These are phyloP conservation scores for Anisodus tanguticus DNA, from an alignment of 257 asterid genomes.

Conservation along the genomic window DNA sequence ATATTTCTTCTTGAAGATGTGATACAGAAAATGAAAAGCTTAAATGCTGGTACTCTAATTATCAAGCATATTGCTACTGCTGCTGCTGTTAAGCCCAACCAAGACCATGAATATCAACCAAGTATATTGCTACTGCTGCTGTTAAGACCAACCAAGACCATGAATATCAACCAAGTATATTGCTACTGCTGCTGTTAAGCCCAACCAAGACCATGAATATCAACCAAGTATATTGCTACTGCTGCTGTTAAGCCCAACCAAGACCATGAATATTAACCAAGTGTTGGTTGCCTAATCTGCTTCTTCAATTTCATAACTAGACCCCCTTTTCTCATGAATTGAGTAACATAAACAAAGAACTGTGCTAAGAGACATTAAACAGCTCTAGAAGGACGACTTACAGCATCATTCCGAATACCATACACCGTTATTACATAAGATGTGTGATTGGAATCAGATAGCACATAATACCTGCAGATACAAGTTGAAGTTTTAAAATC, in stretches of 20 bases:
- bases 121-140: background rate
- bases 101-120: background rate
- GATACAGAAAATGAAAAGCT: conserved; percentile 18
- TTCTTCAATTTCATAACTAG: background rate
- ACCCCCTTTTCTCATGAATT: background rate
- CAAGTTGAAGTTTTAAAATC: background rate
- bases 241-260: conserved; percentile 16
- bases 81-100: conserved; percentile 17
- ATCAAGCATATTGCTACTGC: background rate
- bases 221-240: background rate
- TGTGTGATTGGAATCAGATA: conserved; percentile 76
- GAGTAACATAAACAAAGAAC: conserved; percentile 5
- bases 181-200: conserved; percentile 3
- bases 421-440: conserved; percentile 75
- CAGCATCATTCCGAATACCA: conserved; percentile 69
- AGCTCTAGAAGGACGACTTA: conserved; percentile 44
- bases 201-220: background rate
- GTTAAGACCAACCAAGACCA: background rate
- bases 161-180: background rate
- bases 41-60: background rate
- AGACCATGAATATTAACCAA: background rate
- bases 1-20: background rate
- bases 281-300: background rate
- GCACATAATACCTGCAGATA: conserved; percentile 69
- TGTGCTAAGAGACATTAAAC: background rate